Evolutionary conservation across 768 basidiomycete species (phyloP).

Genomic region (Gloeostereum incarnatum): DNA sequence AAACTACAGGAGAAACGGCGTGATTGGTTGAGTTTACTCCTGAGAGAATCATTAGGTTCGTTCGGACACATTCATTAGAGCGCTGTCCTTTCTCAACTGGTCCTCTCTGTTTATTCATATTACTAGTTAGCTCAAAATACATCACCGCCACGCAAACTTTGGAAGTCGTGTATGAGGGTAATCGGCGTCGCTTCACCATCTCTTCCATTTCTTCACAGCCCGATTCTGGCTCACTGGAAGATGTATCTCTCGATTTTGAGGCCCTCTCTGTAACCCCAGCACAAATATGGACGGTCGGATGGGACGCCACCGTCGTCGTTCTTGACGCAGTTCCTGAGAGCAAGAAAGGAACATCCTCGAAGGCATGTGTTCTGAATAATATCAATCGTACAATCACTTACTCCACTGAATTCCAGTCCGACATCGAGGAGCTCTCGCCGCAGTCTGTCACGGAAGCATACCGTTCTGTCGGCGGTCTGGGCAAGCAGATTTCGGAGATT

Average conservation of each 20-base stretch:
- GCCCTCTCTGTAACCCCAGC: slow-evolving; percentile 32
- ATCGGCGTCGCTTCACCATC: slow-evolving; percentile 46
- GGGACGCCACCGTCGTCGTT: slow-evolving; percentile 56
- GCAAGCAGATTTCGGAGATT: slow-evolving; percentile 81
- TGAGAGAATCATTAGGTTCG: slow-evolving; percentile 64
- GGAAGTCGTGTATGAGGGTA: slow-evolving; percentile 57
- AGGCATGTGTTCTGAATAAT: slow-evolving; percentile 2
- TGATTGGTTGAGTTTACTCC: slow-evolving; percentile 61
- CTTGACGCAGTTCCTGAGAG: too few relatives aligned
- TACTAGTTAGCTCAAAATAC: slow-evolving; percentile 63
- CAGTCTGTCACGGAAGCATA: slow-evolving; percentile 50
- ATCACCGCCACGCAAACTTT: slow-evolving; percentile 52
- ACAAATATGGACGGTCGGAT: slow-evolving; percentile 52
- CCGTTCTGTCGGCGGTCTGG: slow-evolving; percentile 77
- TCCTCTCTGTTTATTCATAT: slow-evolving; percentile 3
- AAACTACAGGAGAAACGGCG: slow-evolving; percentile 24
- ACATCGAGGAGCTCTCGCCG: slow-evolving; percentile 38
- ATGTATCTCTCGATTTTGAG: slow-evolving; percentile 31
- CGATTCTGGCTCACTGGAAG: slow-evolving; percentile 11
- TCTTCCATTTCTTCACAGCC: slow-evolving; percentile 27
- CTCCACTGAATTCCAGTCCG: slow-evolving; percentile 22
- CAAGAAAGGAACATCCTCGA: slow-evolving; percentile 12
- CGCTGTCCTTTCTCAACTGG: slow-evolving; percentile 5
- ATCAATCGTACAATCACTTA: slow-evolving; percentile 5
- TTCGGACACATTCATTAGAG: slow-evolving; percentile 1